phyloP scores from a whole-genome alignment of 345 rosid species.

The Kandelia obovata region DNA sequence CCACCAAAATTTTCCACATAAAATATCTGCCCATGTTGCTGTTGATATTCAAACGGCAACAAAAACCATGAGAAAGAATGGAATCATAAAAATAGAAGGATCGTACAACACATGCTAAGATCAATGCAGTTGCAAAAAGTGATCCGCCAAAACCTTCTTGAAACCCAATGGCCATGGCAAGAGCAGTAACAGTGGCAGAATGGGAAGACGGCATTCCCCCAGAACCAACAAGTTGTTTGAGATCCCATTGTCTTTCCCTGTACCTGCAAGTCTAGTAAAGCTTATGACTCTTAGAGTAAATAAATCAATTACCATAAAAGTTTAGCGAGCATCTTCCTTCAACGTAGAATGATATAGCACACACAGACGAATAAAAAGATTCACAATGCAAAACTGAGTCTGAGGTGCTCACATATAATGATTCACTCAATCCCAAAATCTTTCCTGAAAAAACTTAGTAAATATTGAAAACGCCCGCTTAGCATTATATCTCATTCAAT shows the following conservation, averaged over 20 bases:
- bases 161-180: conserved; percentile 63
- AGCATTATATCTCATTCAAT: neutral
- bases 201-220: conserved; percentile 99
- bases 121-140: conserved; percentile 51
- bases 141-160: conserved; percentile 75
- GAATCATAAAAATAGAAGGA: conserved; percentile 1
- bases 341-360: neutral
- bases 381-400: neutral
- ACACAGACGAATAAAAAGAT: neutral
- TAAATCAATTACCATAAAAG: neutral
- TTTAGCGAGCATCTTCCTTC: too few relatives aligned
- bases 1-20: conserved; percentile 17
- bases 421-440: neutral
- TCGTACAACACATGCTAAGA: conserved; percentile 72
- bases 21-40: neutral
- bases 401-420: too few relatives aligned
- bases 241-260: conserved; percentile 63
- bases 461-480: neutral
- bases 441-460: too few relatives aligned
- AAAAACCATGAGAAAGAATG: neutral
- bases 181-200: conserved; percentile 75
- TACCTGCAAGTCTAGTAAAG: conserved; percentile 57
- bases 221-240: conserved; percentile 71
- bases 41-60: neutral
- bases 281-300: conserved; percentile 37